Conservation (phyloP, 2,329 filamentous ascomycete genomes). For the Metarhizium brunneum region DNA sequence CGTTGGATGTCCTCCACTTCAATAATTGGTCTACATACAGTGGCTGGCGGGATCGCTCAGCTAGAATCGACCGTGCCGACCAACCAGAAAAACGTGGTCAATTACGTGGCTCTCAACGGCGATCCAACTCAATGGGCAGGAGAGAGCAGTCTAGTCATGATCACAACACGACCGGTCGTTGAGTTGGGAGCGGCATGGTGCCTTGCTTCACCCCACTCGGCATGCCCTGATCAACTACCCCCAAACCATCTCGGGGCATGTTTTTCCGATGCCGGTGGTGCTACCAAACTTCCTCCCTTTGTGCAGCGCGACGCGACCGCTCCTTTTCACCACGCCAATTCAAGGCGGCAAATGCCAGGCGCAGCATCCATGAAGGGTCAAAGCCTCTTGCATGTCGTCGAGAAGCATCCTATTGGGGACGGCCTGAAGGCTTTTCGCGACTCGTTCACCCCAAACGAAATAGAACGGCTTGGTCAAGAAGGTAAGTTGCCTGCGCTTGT, state of each 20-base stretch:
- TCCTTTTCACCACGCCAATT: background rate
- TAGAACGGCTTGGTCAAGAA: background rate
- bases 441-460: background rate
- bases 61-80: background rate
- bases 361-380: background rate
- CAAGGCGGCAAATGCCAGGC: background rate
- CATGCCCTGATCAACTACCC: background rate
- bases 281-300: background rate
- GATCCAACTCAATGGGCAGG: background rate
- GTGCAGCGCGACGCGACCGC: background rate
- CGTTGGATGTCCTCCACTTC: background rate
- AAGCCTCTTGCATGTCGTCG: background rate
- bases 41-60: background rate
- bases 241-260: background rate
- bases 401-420: background rate
- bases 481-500: background rate
- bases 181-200: background rate
- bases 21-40: background rate
- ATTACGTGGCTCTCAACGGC: background rate
- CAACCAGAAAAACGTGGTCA: background rate
- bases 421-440: background rate
- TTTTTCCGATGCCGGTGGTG: background rate
- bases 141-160: background rate
- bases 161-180: background rate
- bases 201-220: background rate